Evolutionary conservation across 768 basidiomycete species (phyloP), one percentile per base, ranked within the genome.

Genomic region (Rhizopogon rudus): DNA sequence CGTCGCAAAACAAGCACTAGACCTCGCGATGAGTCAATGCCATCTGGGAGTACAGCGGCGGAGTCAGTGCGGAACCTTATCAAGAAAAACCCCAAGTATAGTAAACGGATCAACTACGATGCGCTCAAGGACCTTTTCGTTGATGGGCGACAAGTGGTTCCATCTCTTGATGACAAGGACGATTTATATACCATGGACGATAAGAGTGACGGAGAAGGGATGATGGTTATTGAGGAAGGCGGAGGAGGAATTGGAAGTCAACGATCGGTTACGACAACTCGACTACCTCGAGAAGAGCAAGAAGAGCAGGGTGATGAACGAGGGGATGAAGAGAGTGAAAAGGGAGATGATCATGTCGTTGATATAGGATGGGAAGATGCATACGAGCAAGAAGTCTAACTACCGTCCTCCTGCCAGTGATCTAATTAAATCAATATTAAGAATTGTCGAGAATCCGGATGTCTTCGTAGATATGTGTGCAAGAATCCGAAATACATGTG

Each of bases 51-150:
- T 52, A 70, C 70, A 13, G 68, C 68, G 44, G 69, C 70, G 1
- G 69, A 70, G 45, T 72, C 69, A 25, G 69, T 70, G 40, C 69
- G 63, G 28, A 72, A 70, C 56, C 77, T 95, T 37, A 76, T 93
- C 62, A 87, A 88, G 75, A 91, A 92, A 73, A 93, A 88, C 59
- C 80, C 85, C 22, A 88, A 84, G 65, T 93, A 94, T 71, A 93
- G 90, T 72, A 91, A 91, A 65, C 84, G 92, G 51, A 95, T 96
- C 72, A 97, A 97, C 68, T 97, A 96, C 67, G 88, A 91, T 61
- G 92, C 91, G 0, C 81, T 95, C 52, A 87, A 89, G 61, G 81
- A 83, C 54, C 78, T 96, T 10, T 91, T 95, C 66, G 74, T 80
- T 29, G 81, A 83, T 13, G 52, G 50, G 29, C 44, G 57, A 43